A percentile compares a stretch with the other conserved stretches of the same genome.
Evolutionary conservation across 225 moss, liverwort and hornwort species (phyloP).

Genomic region (Bryoerythrophyllum caledonicum): DNA sequence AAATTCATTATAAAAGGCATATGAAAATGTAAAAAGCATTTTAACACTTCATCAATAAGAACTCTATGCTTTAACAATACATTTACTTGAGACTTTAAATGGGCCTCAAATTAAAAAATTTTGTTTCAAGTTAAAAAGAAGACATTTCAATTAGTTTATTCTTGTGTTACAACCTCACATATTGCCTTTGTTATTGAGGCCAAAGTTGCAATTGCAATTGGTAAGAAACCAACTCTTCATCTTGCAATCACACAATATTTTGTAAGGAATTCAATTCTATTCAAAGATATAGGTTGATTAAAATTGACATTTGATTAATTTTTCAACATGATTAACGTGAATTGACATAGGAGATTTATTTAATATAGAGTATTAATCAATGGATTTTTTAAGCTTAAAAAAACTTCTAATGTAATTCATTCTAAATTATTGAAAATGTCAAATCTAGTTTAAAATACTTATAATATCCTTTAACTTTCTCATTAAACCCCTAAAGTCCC

Average conservation of each 20-base stretch:
- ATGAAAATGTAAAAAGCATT: slow-evolving; percentile 76
- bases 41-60: slow-evolving; percentile 61
- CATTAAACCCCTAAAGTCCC: too few relatives aligned
- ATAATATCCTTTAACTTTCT: neutral
- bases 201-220: slow-evolving; percentile 39
- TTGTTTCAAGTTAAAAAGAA: too few relatives aligned
- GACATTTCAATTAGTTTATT: too few relatives aligned
- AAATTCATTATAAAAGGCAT: slow-evolving; percentile 62
- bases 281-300: neutral
- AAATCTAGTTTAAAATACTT: neutral
- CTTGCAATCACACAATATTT: slow-evolving; percentile 50
- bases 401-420: too few relatives aligned
- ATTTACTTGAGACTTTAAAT: slow-evolving; percentile 69
- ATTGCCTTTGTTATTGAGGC: too few relatives aligned
- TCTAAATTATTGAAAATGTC: too few relatives aligned
- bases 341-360: too few relatives aligned
- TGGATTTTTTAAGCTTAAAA: neutral
- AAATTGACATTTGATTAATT: rapidly evolving
- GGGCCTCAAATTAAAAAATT: slow-evolving; percentile 67
- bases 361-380: rapidly evolving
- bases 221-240: slow-evolving; percentile 53
- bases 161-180: too few relatives aligned
- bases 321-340: rapidly evolving
- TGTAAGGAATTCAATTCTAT: neutral
- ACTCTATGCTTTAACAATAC: slow-evolving; percentile 53